Evolutionary conservation across 2,329 filamentous ascomycete species (phyloP).

Genomic region (Juglanconis oblonga): DNA sequence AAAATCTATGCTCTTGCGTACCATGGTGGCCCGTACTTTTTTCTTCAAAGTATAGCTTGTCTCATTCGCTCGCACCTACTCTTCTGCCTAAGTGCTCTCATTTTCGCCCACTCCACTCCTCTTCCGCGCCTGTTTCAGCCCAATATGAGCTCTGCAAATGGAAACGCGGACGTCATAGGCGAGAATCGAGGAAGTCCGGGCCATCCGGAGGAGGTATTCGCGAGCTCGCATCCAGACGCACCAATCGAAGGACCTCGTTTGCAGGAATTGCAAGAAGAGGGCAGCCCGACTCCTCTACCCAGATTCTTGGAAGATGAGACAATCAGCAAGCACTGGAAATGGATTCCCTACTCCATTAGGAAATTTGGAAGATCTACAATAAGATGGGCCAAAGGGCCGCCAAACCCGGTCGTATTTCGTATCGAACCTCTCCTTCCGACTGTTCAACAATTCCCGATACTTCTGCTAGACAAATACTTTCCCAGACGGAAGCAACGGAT

Average conservation of each 20-base stretch:
- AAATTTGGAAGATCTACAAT: slow-evolving; percentile 39
- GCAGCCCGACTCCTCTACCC: slow-evolving; percentile 47
- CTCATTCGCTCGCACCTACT: neutral
- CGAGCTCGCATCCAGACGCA: slow-evolving; percentile 26
- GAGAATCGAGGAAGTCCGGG: slow-evolving; percentile 8
- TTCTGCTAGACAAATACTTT: slow-evolving; percentile 59
- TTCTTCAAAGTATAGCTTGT: neutral
- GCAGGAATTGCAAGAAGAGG: slow-evolving; percentile 45
- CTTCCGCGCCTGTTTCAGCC: neutral
- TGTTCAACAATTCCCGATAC: slow-evolving; percentile 65
- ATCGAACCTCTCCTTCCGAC: slow-evolving; percentile 62
- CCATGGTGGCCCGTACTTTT: neutral
- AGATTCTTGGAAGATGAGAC: slow-evolving; percentile 58
- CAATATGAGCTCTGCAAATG: slow-evolving; percentile 13
- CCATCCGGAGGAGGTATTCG: neutral
- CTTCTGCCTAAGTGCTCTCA: neutral
- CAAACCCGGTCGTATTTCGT: slow-evolving; percentile 46
- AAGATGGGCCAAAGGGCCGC: slow-evolving; percentile 55
- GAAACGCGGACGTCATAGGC: slow-evolving; percentile 5
- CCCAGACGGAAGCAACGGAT: slow-evolving; percentile 58
- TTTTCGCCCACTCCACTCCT: neutral
- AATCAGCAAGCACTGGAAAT: slow-evolving; percentile 50
- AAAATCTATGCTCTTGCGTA: neutral
- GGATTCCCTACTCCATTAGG: slow-evolving; percentile 56
- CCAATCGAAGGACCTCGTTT: slow-evolving; percentile 32